Evolutionary conservation across 768 basidiomycete genomes (phyloP), one percentile per base, ranked within the genome.

Genomic region (Mycena kentingensis): DNA sequence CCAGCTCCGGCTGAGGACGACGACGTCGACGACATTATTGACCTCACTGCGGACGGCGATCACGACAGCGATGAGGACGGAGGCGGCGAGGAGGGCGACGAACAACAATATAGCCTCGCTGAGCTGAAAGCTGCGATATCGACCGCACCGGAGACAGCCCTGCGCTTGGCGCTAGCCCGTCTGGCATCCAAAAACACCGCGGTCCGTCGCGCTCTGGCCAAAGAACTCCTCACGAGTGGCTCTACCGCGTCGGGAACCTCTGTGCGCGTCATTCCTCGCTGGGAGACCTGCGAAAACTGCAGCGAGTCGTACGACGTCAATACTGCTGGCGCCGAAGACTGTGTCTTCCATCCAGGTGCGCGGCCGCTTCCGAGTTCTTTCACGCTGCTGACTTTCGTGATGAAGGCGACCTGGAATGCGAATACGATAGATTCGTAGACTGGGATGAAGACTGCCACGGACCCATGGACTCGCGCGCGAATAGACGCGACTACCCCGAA

Each of bases 281-380:
- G 77, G 76, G 74, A 77, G 44, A 66, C 60, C 4, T 82, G 82
- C 58, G 65, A 52, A 5, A 76, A 77, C 53, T 83, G 82, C 55
- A 65, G 70, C 18, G 72, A 73, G 46, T 76, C 80, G 44, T 81
- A 71, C 54, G 80, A 82, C 54, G 65, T 69, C 36, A 70, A 70
- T 12, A 63, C 60, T 5, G 55, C 63, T 36, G 71, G 64, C 18
- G 67, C 73, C 4, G 70, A 66, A 3, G 77, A 78, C 52, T 84
- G 81, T 53, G 39, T 54, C 16, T 81, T 78, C 57, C 82, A 83
- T 68, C 73, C 77, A 36, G 81, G 82, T 80, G 48, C 45, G 74
- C 54, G 16, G n/a, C 41, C 10, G 22, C 25, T 46, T 46, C 19
- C 6, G 4, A 28, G 26, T 29, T 36, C 37, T 42, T 15, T 47